phyloP scores from a whole-genome alignment of 768 basidiomycete species.

The Phylloporus scabripes region DNA sequence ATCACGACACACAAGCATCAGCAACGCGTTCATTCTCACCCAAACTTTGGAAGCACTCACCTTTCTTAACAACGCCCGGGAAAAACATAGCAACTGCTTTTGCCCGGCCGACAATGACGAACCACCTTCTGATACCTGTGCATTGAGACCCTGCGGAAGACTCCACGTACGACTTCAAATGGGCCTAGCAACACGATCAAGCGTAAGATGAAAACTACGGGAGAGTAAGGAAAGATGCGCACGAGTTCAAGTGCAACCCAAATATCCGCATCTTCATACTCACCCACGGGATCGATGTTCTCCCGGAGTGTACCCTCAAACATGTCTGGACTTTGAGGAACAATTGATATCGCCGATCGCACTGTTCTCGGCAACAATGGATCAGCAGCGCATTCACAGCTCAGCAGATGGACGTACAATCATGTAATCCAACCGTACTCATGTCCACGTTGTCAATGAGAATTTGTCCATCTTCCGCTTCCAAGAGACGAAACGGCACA shows the following conservation, averaged over 20 bases:
- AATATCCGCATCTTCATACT: slow-evolving; percentile 71
- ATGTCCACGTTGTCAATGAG: slow-evolving; percentile 74
- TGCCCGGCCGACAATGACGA: slow-evolving; percentile 82
- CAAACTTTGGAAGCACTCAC: slow-evolving; percentile 25
- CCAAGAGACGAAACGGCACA: slow-evolving; percentile 73
- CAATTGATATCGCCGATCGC: slow-evolving; percentile 76
- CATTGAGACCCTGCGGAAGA: slow-evolving; percentile 63
- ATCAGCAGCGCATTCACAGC: neutral
- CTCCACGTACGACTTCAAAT: slow-evolving; percentile 67
- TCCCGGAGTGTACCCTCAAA: slow-evolving; percentile 74
- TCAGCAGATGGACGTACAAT: slow-evolving; percentile 25
- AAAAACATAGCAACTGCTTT: slow-evolving; percentile 83
- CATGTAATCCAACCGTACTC: slow-evolving; percentile 67
- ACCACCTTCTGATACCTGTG: slow-evolving; percentile 71
- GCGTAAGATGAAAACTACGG: neutral
- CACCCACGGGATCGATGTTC: slow-evolving; percentile 84
- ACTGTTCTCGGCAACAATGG: slow-evolving; percentile 32
- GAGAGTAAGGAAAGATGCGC: neutral
- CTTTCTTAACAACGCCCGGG: slow-evolving; percentile 75
- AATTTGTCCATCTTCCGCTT: slow-evolving; percentile 62
- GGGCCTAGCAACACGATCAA: slow-evolving; percentile 36
- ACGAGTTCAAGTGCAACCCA: slow-evolving; percentile 81
- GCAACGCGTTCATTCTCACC: neutral
- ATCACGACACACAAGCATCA: neutral
- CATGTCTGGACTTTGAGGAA: slow-evolving; percentile 72